Evolutionary conservation across 2,329 filamentous ascomycete genomes (phyloP), one percentile per base, ranked within the genome.

Genomic region (Thelonectria rubi): DNA sequence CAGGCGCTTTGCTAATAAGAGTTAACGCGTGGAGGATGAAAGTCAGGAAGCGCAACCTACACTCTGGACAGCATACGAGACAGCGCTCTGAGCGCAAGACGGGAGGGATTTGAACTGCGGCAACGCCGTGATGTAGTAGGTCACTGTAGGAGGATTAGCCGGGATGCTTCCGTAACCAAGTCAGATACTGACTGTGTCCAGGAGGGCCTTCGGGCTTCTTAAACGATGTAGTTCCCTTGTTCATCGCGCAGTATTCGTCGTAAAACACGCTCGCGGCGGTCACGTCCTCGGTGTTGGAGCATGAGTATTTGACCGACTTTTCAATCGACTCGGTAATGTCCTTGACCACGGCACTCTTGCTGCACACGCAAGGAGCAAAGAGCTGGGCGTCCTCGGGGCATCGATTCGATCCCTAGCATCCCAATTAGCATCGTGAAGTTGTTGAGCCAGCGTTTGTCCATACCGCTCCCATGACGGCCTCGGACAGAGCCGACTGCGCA

Each of bases 121-220:
- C 26, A 86, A 70, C 12, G 80, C 84, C 1, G 83, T 84, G 58
- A 86, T 81, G 60, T 84, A 82, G 67, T 86, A 87, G 0, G 82
- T 78, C 79, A 87, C 80, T 82, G 6, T 12, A 17, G 24, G 15
- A 50, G 7, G 5, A 60, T 67, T 42, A 66, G 59, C 2, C 9
- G 18, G 10, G 7, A 30, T n/a, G 18, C 15, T 20, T 8, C 2
- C 21, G 1, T 14, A 9, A 17, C 0, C 2, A 11, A 30, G 4
- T 11, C 5, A 3, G 7, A 15, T 18, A 78, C 81, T 62, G 66
- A 84, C 81, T 84, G 62, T 85, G 78, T 45, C 84, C 84, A 0
- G 83, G 82, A 7, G 84, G 83, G 26, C 76, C 70, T 0, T 78
- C 72, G 1, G 81, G 78, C 4, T 71, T 65, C 1, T 82, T 81